phyloP scores from a whole-genome alignment of 169 alveolate species.

The Ichthyophthirius multifiliis region DNA sequence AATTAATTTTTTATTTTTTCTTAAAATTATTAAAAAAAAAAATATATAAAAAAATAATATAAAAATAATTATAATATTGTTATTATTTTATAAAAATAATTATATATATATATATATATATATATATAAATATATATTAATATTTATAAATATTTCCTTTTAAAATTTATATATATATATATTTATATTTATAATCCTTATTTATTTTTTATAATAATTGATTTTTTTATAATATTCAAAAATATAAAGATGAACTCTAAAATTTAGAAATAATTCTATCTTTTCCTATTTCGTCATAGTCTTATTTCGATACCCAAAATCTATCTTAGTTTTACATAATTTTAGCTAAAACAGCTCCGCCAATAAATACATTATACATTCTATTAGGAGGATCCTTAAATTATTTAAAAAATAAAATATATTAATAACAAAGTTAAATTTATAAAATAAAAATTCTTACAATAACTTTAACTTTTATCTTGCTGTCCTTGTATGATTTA shows the following conservation, averaged over 20 bases:
- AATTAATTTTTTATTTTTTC: no score
- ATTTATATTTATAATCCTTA: no score
- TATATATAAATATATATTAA: no score
- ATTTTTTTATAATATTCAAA: not conserved
- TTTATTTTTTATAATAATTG: no score
- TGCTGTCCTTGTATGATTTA: constrained; percentile 28
- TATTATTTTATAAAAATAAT: no score
- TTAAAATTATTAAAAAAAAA: no score
- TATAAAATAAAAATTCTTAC: constrained; percentile 2
- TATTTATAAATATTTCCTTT: no score
- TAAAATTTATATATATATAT: no score
- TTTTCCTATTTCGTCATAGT: constrained; percentile 67
- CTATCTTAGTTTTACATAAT: constrained; percentile 22
- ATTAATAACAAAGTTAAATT: not conserved
- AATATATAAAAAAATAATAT: no score
- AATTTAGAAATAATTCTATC: constrained; percentile 34
- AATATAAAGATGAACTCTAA: not conserved
- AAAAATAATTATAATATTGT: no score
- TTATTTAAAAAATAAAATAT: not conserved
- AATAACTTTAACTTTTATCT: constrained; percentile 45
- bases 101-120: no score
- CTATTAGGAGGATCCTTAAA: constrained; percentile 79
- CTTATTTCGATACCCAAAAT: constrained; percentile 63
- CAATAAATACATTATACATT: constrained; percentile 71
- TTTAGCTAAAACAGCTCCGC: constrained; percentile 68